Percentiles rank a stretch among this genome's conserved stretches.
These are phyloP conservation scores for Solanum hybrid DNA, from an alignment of 305 asterid genomes.

Conservation along the genomic window DNA sequence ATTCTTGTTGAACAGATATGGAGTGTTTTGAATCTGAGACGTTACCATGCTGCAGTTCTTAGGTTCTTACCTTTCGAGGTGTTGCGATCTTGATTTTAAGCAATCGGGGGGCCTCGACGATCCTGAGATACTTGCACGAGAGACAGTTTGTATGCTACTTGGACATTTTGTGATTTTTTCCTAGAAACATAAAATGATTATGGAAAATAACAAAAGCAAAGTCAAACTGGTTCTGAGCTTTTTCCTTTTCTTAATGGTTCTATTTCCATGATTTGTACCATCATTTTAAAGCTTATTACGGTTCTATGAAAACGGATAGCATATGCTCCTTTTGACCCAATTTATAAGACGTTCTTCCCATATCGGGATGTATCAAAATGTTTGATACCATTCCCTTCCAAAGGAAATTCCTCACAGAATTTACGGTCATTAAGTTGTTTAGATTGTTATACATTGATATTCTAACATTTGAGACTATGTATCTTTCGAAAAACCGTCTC, in stretches of 20 bases:
- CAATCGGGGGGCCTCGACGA: constrained; percentile 18
- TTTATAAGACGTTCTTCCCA: not conserved
- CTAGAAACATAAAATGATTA: not conserved
- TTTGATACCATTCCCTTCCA: not conserved
- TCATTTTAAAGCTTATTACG: not conserved
- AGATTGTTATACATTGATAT: not conserved
- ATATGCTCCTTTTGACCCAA: not conserved
- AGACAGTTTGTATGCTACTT: constrained; percentile 20
- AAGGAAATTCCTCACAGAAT: not conserved
- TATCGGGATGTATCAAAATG: not conserved
- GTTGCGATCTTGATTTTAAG: constrained; percentile 17
- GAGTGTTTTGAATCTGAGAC: constrained; percentile 13
- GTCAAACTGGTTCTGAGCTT: not conserved
- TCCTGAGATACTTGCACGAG: constrained; percentile 22
- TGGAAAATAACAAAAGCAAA: not conserved
- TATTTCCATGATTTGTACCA: not conserved
- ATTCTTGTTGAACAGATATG: constrained; percentile 10
- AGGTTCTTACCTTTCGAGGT: constrained; percentile 15
- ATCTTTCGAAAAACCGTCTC: not conserved
- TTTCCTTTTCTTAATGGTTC: not conserved
- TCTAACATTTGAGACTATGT: not conserved
- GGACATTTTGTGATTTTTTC: not conserved
- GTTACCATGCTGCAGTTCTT: constrained; percentile 18
- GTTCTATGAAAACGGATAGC: not conserved
- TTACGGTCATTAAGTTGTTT: not conserved